Evolutionary conservation across 169 alveolate species (phyloP).

Genomic region (Plasmodium fragile): DNA sequence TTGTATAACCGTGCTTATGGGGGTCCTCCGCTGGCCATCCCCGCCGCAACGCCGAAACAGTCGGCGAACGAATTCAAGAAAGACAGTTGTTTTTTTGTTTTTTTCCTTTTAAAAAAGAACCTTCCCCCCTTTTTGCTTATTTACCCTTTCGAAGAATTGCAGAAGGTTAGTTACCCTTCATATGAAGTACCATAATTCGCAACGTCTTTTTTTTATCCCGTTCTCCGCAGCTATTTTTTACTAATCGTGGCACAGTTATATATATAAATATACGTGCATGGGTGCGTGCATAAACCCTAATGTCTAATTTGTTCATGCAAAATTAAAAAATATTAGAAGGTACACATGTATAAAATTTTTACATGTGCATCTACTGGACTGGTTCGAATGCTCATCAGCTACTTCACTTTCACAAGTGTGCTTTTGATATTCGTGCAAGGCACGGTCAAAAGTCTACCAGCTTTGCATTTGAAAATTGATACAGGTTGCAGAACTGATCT

Average conservation of each 20-base stretch:
- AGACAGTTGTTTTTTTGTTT: not conserved
- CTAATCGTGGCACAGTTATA: not conserved
- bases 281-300: not conserved
- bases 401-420: not conserved
- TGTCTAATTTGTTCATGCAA: not conserved
- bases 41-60: slow-evolving; percentile 4
- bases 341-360: not conserved
- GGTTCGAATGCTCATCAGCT: not conserved
- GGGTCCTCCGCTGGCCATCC: not conserved
- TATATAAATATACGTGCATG: not conserved
- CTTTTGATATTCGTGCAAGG: not conserved
- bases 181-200: not conserved
- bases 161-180: not conserved
- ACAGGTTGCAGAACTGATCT: not conserved
- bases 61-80: slow-evolving; percentile 39
- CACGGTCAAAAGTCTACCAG: not conserved
- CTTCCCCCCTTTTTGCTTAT: not conserved
- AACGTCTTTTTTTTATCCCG: not conserved
- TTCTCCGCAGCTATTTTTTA: not conserved
- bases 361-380: not conserved
- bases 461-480: not conserved
- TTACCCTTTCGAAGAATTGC: not conserved
- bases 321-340: not conserved
- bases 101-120: not conserved
- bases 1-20: not conserved